Evolutionary conservation across 1,139 yeast genomes (phyloP).

Genomic region (Saccharomyces uvarum): DNA sequence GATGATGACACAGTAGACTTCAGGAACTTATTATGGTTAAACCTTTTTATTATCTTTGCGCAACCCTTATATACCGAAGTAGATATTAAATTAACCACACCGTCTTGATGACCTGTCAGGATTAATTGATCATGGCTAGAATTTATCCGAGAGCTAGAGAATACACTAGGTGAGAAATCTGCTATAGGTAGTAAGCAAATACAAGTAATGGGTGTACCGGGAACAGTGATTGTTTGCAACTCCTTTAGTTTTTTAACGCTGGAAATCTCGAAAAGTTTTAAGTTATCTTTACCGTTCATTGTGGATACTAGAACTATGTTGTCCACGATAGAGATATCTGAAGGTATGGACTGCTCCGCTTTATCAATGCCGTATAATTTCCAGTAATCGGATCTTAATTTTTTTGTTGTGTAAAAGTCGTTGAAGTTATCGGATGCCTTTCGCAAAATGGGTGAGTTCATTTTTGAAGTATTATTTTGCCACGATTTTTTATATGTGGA

Average conservation of each 20-base stretch:
- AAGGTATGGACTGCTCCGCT: slow-evolving; percentile 6
- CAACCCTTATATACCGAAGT: slow-evolving; percentile 19
- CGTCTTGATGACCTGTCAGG: slow-evolving; percentile 27
- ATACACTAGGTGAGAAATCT: slow-evolving; percentile 1
- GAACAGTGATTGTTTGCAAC: slow-evolving; percentile 24
- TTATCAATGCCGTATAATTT: slow-evolving; percentile 3
- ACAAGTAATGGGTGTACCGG: slow-evolving; percentile 21
- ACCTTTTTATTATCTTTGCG: slow-evolving; percentile 24
- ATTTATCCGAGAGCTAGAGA: slow-evolving; percentile 6
- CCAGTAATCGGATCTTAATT: slow-evolving; percentile 26
- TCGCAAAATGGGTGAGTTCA: slow-evolving; percentile 19
- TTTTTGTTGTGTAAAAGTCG: slow-evolving; percentile 23
- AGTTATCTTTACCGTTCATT: slow-evolving; percentile 12
- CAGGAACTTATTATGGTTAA: slow-evolving; percentile 24
- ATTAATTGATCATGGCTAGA: slow-evolving; percentile 17
- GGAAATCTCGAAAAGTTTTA: slow-evolving; percentile 16
- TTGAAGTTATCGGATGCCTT: slow-evolving; percentile 26
- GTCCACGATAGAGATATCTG: slow-evolving; percentile 15
- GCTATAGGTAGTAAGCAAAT: slow-evolving; percentile 11
- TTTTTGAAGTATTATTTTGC: slow-evolving; percentile 15
- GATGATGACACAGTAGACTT: slow-evolving; percentile 7
- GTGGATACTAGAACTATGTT: slow-evolving; percentile 18
- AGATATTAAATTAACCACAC: slow-evolving; percentile 24
- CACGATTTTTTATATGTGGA: slow-evolving; percentile 13
- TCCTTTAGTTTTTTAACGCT: slow-evolving; percentile 13